These are phyloP conservation scores for Phalaenopsis aphrodite DNA, from an alignment of 106 monocot genomes.

Conservation along the genomic window DNA sequence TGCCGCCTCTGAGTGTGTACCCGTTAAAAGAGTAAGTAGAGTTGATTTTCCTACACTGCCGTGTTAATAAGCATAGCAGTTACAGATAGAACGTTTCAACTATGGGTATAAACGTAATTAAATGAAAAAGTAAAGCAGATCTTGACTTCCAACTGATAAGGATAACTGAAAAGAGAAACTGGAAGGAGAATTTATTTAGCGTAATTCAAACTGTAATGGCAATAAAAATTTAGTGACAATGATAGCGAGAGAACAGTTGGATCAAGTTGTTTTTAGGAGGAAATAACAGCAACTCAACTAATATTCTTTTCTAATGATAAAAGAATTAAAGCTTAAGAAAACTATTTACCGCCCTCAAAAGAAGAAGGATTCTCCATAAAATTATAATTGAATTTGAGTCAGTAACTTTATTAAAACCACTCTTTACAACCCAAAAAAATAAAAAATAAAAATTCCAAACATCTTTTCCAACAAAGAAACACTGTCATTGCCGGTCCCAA, in stretches of 20 bases:
- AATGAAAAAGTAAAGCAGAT: background rate
- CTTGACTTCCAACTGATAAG: background rate
- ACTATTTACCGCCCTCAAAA: background rate
- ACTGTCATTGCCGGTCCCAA: too few relatives aligned
- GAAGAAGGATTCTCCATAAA: background rate
- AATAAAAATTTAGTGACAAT: background rate
- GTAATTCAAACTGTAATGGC: background rate
- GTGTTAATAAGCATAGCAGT: conserved; percentile 7
- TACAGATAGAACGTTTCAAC: background rate
- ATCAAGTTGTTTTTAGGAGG: background rate
- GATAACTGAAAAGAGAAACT: background rate
- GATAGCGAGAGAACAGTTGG: background rate
- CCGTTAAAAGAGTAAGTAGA: conserved; percentile 81
- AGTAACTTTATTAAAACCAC: background rate
- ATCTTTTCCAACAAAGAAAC: background rate
- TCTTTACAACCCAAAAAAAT: background rate
- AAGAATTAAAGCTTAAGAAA: background rate
- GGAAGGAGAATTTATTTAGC: background rate
- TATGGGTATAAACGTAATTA: background rate
- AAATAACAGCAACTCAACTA: background rate
- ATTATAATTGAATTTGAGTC: background rate
- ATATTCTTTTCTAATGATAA: background rate
- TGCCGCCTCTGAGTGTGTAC: conserved; percentile 98
- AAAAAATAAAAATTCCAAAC: background rate
- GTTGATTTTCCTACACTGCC: conserved; percentile 98